Percentiles rank a stretch among this genome's conserved stretches.
Evolutionary conservation across 2,329 filamentous ascomycete genomes (phyloP).

Genomic region (Orbilia quercus): DNA sequence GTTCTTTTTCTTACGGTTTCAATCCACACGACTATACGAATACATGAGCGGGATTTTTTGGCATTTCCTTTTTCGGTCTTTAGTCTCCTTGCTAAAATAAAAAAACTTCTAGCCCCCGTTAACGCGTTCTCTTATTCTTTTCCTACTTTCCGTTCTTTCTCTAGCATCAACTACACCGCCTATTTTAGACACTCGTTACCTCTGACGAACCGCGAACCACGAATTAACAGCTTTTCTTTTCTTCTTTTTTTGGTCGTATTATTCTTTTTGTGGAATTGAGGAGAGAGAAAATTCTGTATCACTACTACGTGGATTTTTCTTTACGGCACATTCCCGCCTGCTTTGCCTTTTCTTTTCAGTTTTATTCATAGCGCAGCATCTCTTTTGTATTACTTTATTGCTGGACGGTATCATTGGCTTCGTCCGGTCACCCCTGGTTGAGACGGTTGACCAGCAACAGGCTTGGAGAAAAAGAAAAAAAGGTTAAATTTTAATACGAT

Average conservation of each 20-base stretch:
- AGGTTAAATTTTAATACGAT: no score
- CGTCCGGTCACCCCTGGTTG: no score
- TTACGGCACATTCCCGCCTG: not conserved
- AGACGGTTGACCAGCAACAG: no score
- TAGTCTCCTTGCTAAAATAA: no score
- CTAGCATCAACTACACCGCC: slow-evolving; percentile 24
- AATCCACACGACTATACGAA: slow-evolving; percentile 46
- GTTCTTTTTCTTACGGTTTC: slow-evolving; percentile 17
- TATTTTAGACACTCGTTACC: slow-evolving; percentile 16
- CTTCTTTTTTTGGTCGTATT: not conserved
- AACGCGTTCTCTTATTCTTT: not conserved
- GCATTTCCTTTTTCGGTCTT: slow-evolving; percentile 26
- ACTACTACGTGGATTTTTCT: not conserved
- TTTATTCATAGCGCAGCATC: slow-evolving; percentile 17
- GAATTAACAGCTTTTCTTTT: not conserved
- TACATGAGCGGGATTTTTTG: slow-evolving; percentile 43
- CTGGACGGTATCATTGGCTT: no score
- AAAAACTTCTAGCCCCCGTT: not conserved
- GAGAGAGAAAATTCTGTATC: not conserved
- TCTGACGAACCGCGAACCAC: slow-evolving; percentile 1
- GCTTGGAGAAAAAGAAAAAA: no score
- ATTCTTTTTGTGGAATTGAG: no score
- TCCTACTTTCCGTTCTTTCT: slow-evolving; percentile 37
- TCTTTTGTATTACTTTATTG: not conserved
- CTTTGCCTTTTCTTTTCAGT: not conserved